A percentile compares a stretch with the other conserved stretches of the same genome.
phyloP scores from a whole-genome alignment of 2,329 filamentous ascomycete species.

The Arthrobotrys sphaeroides region DNA sequence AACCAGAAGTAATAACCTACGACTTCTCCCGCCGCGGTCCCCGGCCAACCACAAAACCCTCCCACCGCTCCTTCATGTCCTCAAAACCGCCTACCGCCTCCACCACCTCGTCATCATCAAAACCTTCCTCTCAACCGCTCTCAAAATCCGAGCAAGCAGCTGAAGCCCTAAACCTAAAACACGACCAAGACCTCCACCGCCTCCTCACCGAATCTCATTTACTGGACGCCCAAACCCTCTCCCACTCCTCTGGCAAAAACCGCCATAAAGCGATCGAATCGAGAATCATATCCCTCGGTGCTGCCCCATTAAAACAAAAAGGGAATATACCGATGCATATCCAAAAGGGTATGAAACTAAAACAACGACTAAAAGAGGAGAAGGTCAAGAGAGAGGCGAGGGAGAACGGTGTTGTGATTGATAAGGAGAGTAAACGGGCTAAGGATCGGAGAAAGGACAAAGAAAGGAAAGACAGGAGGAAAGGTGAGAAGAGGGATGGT shows the following conservation, averaged over 20 bases:
- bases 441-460: conserved; percentile 60
- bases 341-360: conserved; percentile 81
- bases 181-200: conserved; percentile 86
- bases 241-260: conserved; percentile 70
- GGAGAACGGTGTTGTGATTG: conserved; percentile 90
- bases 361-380: conserved; percentile 72
- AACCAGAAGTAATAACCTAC: conserved; percentile 41
- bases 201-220: conserved; percentile 92
- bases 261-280: conserved; percentile 84
- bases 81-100: conserved; percentile 26
- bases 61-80: conserved; percentile 46
- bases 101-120: not conserved
- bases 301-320: conserved; percentile 72
- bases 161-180: conserved; percentile 38
- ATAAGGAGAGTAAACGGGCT: conserved; percentile 65
- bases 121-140: conserved; percentile 6
- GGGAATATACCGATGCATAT: conserved; percentile 80
- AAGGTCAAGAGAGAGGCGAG: conserved; percentile 79
- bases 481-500: conserved; percentile 62
- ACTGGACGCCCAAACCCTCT: conserved; percentile 69
- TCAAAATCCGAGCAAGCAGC: conserved; percentile 2
- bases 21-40: conserved; percentile 48
- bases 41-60: conserved; percentile 42
- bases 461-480: conserved; percentile 59
- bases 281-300: conserved; percentile 81